These are phyloP conservation scores for Wickerhamiella sorbophila DNA, from an alignment of 805 yeast species.

Conservation along the genomic window DNA sequence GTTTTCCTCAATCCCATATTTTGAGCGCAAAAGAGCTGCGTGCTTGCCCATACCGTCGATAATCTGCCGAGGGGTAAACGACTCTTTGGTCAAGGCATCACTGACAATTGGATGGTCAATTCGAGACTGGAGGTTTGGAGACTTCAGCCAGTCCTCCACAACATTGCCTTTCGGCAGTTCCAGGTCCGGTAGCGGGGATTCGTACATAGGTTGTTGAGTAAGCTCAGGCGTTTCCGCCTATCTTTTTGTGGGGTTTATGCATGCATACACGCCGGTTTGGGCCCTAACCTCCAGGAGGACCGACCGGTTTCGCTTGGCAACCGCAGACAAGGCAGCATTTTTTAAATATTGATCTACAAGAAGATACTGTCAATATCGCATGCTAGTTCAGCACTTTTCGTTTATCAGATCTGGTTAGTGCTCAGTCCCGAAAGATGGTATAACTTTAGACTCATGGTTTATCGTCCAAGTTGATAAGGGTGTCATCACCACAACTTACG, in stretches of 20 bases:
- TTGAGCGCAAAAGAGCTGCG: constrained; percentile 12
- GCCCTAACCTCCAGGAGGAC: no score
- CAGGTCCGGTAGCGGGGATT: not conserved
- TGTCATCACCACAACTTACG: constrained; percentile 19
- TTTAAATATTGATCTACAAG: no score
- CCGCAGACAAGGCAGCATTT: no score
- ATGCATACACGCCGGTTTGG: no score
- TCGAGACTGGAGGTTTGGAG: not conserved
- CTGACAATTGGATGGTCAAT: not conserved
- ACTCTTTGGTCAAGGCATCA: not conserved
- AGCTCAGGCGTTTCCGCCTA: no score
- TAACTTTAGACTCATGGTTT: constrained; percentile 20
- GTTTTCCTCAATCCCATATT: constrained; percentile 11
- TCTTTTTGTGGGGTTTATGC: no score
- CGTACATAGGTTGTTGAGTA: not conserved
- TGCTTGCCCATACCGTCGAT: constrained; percentile 4
- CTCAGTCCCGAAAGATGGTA: constrained; percentile 25
- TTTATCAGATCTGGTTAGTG: no score
- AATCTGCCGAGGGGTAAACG: not conserved
- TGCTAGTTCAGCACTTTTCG: no score
- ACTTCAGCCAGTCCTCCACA: not conserved
- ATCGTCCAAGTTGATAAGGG: constrained; percentile 18
- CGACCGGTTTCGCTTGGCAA: no score
- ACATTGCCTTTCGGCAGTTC: not conserved
- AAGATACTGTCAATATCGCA: no score